Conservation (phyloP, 1,139 yeast genomes). For the Taphrina communis region DNA sequence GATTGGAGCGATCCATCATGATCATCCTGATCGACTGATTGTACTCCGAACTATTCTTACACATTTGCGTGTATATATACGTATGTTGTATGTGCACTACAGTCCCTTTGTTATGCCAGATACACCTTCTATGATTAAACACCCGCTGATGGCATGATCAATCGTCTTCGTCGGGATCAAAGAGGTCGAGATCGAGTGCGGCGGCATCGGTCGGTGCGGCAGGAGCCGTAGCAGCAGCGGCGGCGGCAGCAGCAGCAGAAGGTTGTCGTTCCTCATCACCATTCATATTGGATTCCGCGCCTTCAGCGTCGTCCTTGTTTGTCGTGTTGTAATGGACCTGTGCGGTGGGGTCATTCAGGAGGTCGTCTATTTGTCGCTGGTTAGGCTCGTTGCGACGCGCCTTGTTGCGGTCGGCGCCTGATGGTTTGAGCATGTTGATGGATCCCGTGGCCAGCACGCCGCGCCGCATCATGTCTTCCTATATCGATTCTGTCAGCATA, state of each 20-base stretch:
- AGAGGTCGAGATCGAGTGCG: constrained; percentile 21
- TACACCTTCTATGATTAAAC: too few relatives aligned
- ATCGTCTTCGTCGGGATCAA: constrained; percentile 30
- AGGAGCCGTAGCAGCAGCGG: not conserved
- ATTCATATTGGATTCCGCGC: not conserved
- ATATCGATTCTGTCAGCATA: too few relatives aligned
- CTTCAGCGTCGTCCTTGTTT: not conserved
- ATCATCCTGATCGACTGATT: not conserved
- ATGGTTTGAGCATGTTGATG: constrained; percentile 1
- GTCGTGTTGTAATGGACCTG: not conserved
- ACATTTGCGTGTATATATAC: too few relatives aligned
- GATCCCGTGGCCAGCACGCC: constrained; percentile 14
- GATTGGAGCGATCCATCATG: too few relatives aligned
- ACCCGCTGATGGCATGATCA: not conserved
- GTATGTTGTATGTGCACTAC: too few relatives aligned
- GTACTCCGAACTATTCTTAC: too few relatives aligned
- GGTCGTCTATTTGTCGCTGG: constrained; percentile 6
- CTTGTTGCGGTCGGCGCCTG: not conserved
- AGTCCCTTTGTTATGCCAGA: too few relatives aligned
- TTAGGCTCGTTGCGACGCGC: constrained; percentile 1
- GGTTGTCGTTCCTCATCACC: not conserved
- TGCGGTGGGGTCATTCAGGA: constrained; percentile 6
- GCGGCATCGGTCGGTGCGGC: constrained; percentile 28
- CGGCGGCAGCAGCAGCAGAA: constrained; percentile 6
- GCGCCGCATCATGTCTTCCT: constrained; percentile 31